A percentile compares a stretch with the other conserved stretches of the same genome.
phyloP scores from a whole-genome alignment of 352 stramenopile genomes.

The Globisporangium rhizosaccharum region DNA sequence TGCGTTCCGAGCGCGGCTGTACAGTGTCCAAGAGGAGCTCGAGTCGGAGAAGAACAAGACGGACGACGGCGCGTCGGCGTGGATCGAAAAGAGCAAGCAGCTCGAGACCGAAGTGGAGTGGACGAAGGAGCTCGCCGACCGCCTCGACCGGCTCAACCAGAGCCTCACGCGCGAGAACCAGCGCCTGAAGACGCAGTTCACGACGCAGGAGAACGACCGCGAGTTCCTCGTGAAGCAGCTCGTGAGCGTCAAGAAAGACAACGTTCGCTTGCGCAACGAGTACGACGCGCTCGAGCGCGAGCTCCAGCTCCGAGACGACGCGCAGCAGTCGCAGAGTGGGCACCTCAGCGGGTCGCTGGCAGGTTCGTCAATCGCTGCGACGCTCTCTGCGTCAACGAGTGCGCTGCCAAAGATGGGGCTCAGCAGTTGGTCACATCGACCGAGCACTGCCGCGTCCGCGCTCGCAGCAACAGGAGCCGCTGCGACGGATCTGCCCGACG shows the following conservation, averaged over 20 bases:
- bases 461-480: neutral
- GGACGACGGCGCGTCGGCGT: constrained; percentile 83
- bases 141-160: constrained; percentile 88
- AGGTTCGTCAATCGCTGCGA: constrained; percentile 2
- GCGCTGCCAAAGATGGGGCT: constrained; percentile 27
- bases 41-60: constrained; percentile 91
- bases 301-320: too few species aligned
- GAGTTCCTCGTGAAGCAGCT: too few species aligned
- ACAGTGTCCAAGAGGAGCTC: constrained; percentile 90
- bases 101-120: constrained; percentile 87
- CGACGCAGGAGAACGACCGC: constrained; percentile 89
- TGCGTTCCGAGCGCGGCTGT: constrained; percentile 87
- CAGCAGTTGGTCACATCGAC: constrained; percentile 9
- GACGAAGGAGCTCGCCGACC: constrained; percentile 88
- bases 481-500: constrained; percentile 19
- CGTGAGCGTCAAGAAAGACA: too few species aligned
- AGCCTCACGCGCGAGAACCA: constrained; percentile 86
- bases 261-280: too few species aligned
- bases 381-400: constrained; percentile 28
- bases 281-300: too few species aligned
- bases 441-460: constrained; percentile 19
- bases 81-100: constrained; percentile 90
- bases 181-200: constrained; percentile 87
- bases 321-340: constrained; percentile 25
- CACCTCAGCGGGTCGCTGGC: constrained; percentile 12